Evolutionary conservation across 2,329 filamentous ascomycete species (phyloP).

Genomic region (Colletotrichum trifolii): DNA sequence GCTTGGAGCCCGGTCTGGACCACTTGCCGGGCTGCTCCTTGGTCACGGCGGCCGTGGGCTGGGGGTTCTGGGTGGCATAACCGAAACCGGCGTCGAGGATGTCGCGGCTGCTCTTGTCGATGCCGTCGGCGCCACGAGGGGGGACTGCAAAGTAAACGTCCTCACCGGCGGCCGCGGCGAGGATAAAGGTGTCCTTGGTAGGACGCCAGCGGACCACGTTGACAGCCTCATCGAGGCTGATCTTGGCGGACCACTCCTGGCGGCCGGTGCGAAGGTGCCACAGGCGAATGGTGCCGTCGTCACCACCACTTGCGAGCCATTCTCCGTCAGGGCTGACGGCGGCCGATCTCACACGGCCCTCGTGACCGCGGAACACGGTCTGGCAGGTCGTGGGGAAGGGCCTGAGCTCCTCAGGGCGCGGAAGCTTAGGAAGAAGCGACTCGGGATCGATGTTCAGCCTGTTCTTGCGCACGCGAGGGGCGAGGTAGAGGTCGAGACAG

Average conservation of each 20-base stretch:
- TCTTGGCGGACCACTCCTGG: constrained; percentile 84
- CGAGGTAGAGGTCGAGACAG: constrained; percentile 94
- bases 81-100: constrained; percentile 92
- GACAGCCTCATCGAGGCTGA: constrained; percentile 83
- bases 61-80: constrained; percentile 78
- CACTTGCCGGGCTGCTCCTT: constrained; percentile 86
- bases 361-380: constrained; percentile 87
- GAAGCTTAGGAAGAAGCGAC: constrained; percentile 91
- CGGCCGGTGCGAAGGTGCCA: constrained; percentile 90
- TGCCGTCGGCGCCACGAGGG: constrained; percentile 75
- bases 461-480: constrained; percentile 90
- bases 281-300: constrained; percentile 91
- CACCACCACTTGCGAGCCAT: constrained; percentile 91
- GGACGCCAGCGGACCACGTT: constrained; percentile 92
- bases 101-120: constrained; percentile 79
- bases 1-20: constrained; percentile 78
- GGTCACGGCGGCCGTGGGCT: constrained; percentile 64
- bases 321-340: constrained; percentile 86
- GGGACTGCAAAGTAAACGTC: constrained; percentile 88
- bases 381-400: constrained; percentile 94
- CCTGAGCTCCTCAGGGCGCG: constrained; percentile 90
- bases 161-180: constrained; percentile 87
- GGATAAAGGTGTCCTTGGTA: constrained; percentile 79
- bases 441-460: constrained; percentile 96
- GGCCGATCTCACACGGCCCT: constrained; percentile 86